Conservation (phyloP, 805 yeast species). For the Suhomyces canberraensis region DNA sequence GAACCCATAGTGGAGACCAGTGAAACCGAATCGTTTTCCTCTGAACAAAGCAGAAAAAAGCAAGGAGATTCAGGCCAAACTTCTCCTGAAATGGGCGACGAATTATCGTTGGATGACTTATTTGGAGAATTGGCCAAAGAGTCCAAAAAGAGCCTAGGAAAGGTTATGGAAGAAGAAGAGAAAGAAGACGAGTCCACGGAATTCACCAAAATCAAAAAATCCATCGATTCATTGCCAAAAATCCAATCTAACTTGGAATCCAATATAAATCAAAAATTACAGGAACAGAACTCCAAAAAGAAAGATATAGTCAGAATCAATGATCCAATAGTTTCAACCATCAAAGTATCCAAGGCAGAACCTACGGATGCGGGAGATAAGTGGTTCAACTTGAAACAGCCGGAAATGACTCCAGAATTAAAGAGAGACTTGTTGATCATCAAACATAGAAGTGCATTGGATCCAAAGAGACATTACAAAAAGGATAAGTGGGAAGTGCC, state of each 20-base stretch:
- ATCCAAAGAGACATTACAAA: slow-evolving; percentile 93
- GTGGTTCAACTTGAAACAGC: slow-evolving; percentile 82
- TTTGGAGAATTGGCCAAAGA: slow-evolving; percentile 30
- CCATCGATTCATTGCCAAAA: slow-evolving; percentile 38
- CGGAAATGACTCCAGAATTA: slow-evolving; percentile 66
- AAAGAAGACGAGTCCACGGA: slow-evolving; percentile 10
- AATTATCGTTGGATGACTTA: slow-evolving; percentile 27
- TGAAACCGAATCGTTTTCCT: slow-evolving; percentile 25
- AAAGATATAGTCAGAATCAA: slow-evolving; percentile 35
- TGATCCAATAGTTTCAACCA: slow-evolving; percentile 41
- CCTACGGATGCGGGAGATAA: slow-evolving; percentile 46
- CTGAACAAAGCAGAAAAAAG: slow-evolving; percentile 12
- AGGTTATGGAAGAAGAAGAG: slow-evolving; percentile 14
- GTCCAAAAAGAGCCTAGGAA: slow-evolving; percentile 9
- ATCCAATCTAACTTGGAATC: slow-evolving; percentile 31
- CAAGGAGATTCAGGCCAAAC: slow-evolving; percentile 2
- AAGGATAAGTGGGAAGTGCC: slow-evolving; percentile 78
- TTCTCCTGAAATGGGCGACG: slow-evolving; percentile 6
- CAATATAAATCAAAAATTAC: slow-evolving; percentile 11
- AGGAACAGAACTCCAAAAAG: slow-evolving; percentile 9
- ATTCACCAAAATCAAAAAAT: slow-evolving; percentile 33
- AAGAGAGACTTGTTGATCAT: slow-evolving; percentile 76
- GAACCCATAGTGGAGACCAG: slow-evolving; percentile 22
- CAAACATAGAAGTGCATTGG: slow-evolving; percentile 85
- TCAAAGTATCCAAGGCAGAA: slow-evolving; percentile 13